phyloP scores from a whole-genome alignment of 1,284 basidiomycete genomes.

The Moesziomyces antarcticus region DNA sequence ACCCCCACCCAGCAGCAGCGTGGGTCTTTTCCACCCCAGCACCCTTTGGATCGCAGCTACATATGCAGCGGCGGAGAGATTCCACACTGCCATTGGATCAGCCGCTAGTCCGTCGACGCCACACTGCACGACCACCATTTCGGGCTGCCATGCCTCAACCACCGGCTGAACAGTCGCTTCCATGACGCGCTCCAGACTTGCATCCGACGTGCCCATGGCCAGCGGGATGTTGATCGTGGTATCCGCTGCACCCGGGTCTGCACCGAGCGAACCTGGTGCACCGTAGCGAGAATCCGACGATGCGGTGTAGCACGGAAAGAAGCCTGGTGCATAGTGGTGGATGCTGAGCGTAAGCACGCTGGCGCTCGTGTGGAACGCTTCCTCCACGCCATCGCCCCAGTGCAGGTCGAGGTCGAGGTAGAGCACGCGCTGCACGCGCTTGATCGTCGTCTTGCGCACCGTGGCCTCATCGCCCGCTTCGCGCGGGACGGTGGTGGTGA shows the following conservation, averaged over 20 bases:
- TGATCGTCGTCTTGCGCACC: constrained; percentile 29
- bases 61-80: constrained; percentile 75
- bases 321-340: constrained; percentile 82
- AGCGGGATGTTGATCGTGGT: constrained; percentile 46
- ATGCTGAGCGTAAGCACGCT: constrained; percentile 78
- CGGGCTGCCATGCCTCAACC: constrained; percentile 76
- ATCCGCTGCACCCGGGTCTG: constrained; percentile 15
- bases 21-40: constrained; percentile 38
- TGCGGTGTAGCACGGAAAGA: constrained; percentile 75
- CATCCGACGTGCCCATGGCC: constrained; percentile 20
- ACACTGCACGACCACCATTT: constrained; percentile 84
- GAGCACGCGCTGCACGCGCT: constrained; percentile 41
- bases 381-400: constrained; percentile 82
- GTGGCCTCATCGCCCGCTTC: neutral
- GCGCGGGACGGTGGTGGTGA: constrained; percentile 9
- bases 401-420: constrained; percentile 93
- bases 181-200: constrained; percentile 25
- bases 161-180: constrained; percentile 71
- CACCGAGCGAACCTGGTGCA: constrained; percentile 33
- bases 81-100: constrained; percentile 77
- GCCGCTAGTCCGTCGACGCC: constrained; percentile 86
- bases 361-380: constrained; percentile 64
- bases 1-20: constrained; percentile 48
- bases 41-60: constrained; percentile 25
- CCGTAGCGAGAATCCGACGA: constrained; percentile 31